These are phyloP conservation scores for Lactifluus subvellereus DNA, from an alignment of 768 basidiomycete genomes.

Conservation along the genomic window DNA sequence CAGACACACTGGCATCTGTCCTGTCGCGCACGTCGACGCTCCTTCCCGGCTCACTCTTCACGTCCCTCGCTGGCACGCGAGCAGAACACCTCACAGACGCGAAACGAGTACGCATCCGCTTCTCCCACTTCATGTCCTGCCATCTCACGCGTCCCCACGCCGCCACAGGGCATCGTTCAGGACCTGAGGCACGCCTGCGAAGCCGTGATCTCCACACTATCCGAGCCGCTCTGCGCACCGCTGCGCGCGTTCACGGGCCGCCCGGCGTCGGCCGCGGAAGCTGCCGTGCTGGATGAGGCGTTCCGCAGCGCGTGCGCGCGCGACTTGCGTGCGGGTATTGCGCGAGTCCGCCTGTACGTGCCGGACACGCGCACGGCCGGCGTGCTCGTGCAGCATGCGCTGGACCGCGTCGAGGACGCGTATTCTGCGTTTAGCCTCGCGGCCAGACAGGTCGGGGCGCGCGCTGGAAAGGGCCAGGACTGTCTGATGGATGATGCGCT, in stretches of 20 bases:
- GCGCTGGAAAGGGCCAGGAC: constrained; percentile 24
- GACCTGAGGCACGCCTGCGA: constrained; percentile 84
- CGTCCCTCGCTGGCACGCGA: constrained; percentile 61
- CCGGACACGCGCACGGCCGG: too few relatives aligned
- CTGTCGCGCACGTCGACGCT: constrained; percentile 54
- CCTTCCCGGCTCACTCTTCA: constrained; percentile 63
- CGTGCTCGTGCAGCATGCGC: constrained; percentile 52
- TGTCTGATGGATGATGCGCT: too few relatives aligned
- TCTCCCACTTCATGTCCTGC: neutral
- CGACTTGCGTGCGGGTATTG: constrained; percentile 48
- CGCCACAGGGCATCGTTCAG: constrained; percentile 71
- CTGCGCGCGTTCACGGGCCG: constrained; percentile 49
- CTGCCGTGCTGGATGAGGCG: constrained; percentile 42
- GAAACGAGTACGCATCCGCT: constrained; percentile 49
- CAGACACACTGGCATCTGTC: constrained; percentile 55
- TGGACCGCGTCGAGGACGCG: constrained; percentile 66
- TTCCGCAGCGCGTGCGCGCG: constrained; percentile 53
- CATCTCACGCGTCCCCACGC: neutral
- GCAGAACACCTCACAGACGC: constrained; percentile 65
- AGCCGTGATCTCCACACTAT: constrained; percentile 64
- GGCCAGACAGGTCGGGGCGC: too few relatives aligned
- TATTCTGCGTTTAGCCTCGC: constrained; percentile 59
- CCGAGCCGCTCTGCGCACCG: constrained; percentile 44
- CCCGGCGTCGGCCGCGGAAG: constrained; percentile 49
- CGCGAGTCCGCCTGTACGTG: constrained; percentile 45